phyloP scores from a whole-genome alignment of 441 rosid species.

The Croton laevigatus region DNA sequence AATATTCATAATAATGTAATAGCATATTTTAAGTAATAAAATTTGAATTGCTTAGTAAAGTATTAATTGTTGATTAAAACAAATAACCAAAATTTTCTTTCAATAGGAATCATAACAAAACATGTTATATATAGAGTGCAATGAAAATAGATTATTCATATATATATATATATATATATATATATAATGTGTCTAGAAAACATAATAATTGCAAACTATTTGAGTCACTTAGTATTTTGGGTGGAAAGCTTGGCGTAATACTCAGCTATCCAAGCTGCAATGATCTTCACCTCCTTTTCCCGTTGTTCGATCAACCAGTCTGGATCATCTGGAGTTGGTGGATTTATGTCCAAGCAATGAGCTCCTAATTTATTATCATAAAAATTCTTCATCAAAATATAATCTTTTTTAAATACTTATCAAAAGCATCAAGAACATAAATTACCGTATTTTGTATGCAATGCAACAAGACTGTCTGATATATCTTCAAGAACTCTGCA shows the following conservation, averaged over 20 bases:
- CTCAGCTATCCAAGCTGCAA: constrained; percentile 11
- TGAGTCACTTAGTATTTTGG: not conserved
- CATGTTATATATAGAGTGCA: too few relatives aligned
- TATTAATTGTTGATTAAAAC: too few relatives aligned
- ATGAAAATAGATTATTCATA: too few relatives aligned
- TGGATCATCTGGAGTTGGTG: constrained; percentile 3
- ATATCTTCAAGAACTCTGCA: constrained; percentile 17
- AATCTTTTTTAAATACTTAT: too few relatives aligned
- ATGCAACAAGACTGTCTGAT: constrained; percentile 14
- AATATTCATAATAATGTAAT: too few relatives aligned
- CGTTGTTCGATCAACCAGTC: constrained; percentile 11
- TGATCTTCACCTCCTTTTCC: constrained; percentile 6
- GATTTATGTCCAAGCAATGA: not conserved
- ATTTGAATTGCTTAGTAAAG: too few relatives aligned
- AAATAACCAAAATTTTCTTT: too few relatives aligned
- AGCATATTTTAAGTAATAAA: too few relatives aligned
- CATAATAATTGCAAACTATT: not conserved
- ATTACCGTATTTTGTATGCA: not conserved
- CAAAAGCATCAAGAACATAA: not conserved
- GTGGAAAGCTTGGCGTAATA: not conserved
- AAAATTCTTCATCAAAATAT: not conserved
- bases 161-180: too few relatives aligned
- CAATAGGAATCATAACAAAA: too few relatives aligned
- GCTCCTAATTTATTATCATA: constrained; percentile 4
- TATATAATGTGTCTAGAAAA: not conserved